Conservation (phyloP, 2,329 filamentous ascomycete genomes). For the Pezizomycotina sp. region DNA sequence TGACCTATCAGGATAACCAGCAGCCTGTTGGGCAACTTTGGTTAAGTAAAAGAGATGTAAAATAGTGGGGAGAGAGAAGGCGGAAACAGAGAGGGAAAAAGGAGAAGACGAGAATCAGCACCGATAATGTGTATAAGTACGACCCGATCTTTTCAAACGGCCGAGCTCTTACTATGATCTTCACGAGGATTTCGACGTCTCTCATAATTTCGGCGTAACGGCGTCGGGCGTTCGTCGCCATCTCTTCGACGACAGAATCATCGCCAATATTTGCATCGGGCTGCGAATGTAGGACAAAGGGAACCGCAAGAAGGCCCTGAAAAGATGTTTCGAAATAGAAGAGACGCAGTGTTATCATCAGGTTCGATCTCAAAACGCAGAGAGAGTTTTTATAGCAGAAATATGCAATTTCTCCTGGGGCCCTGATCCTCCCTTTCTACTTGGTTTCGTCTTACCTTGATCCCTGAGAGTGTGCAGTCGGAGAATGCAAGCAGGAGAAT, state of each 20-base stretch:
- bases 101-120: slow-evolving; percentile 2
- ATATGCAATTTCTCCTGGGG: no score
- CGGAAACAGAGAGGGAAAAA: slow-evolving; percentile 5
- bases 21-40: slow-evolving; percentile 56
- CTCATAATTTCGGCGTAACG: slow-evolving; percentile 90
- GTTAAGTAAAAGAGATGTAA: slow-evolving; percentile 1
- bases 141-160: not conserved
- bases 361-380: no score
- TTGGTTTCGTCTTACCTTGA: no score
- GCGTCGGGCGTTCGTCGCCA: slow-evolving; percentile 64
- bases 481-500: no score
- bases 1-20: slow-evolving; percentile 51
- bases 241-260: slow-evolving; percentile 44
- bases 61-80: slow-evolving; percentile 5
- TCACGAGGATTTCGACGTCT: slow-evolving; percentile 80
- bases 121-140: no score
- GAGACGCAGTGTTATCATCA: no score
- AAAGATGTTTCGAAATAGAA: no score
- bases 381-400: no score
- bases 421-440: no score
- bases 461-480: no score
- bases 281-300: slow-evolving; percentile 91
- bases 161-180: slow-evolving; percentile 60
- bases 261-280: slow-evolving; percentile 70
- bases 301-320: slow-evolving; percentile 76